Base-by-base conservation (phyloP, 495 filamentous ascomycete genomes). In the Mytilinidion resinicola region DNA sequence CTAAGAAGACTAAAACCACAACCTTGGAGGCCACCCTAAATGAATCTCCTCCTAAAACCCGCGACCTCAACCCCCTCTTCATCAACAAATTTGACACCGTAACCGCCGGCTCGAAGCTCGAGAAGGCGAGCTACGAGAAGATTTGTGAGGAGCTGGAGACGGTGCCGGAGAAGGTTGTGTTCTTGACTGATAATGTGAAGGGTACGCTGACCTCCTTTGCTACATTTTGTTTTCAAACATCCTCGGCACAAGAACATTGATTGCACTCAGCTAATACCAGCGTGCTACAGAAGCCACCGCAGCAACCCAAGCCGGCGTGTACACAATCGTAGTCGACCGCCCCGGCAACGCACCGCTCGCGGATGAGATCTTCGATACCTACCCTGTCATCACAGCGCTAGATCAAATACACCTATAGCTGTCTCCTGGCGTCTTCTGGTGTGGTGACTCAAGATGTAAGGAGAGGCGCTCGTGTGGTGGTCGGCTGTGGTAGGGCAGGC, bases 131-230 rank as follows among this genome's bases (percentile, higher is more conserved):
- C 65, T 90, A 89, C 67, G 67, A 69, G 64, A 79, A 69, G 56
- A 89, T 90, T 58, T 72, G 67, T 10, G 64, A 65, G 51, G 70
- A 76, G 51, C 61, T 77, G n/a, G 70, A 73, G 4, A 50, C 41
- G 37, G 34, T 51, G 20, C 44, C 69, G 6, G 60, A 50, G 39
- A 70, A 78, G 57, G 84, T 84, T 74, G 70, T 87, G 25, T 90
- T 90, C 66, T 68, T 89, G 41, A 88, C 83, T 55, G 86, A 90
- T 70, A 87, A 85, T 63, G 75, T 82, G 33, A 83, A 79, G 64
- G 69, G 69, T 72, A 59, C 10, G 57, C 56, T 46, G 10, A n/a
- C 47, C 8, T 48, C 25, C 17, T 11, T 33, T n/a, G n/a, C n/a
- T n/a, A n/a, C n/a, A n/a, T n/a, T n/a, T n/a, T n/a, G n/a, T n/a